Percentiles rank a stretch among this genome's conserved stretches.
phyloP scores from a whole-genome alignment of 2,329 filamentous ascomycete genomes.

The Trichoderma sp. region DNA sequence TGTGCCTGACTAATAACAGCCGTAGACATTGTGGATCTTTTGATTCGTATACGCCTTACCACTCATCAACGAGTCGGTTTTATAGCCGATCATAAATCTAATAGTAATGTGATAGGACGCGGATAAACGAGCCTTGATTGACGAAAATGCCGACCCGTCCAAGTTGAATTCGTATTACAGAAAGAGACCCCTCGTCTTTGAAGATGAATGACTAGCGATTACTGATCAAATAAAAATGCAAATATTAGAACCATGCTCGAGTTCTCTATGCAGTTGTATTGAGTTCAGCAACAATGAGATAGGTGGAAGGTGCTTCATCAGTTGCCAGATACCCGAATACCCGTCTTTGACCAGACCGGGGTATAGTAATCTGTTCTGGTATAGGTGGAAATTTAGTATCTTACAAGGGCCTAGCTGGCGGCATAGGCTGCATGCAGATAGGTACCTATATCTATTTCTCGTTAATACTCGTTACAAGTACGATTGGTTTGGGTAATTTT shows the following conservation, averaged over 20 bases:
- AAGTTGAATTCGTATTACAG: background rate
- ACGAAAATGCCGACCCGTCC: background rate
- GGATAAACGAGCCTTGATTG: background rate
- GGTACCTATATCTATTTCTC: too few species aligned
- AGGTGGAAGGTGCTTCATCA: background rate
- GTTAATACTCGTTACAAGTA: too few species aligned
- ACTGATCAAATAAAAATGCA: too few species aligned
- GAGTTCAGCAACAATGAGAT: background rate
- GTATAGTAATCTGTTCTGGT: background rate
- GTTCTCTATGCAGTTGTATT: background rate
- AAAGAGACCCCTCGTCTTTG: background rate
- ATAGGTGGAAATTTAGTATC: background rate
- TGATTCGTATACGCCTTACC: background rate
- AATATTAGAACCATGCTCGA: background rate
- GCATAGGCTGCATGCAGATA: background rate
- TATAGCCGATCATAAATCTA: accelerated
- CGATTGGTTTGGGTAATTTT: too few species aligned
- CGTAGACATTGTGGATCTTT: background rate
- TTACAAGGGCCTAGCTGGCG: background rate
- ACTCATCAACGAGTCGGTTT: background rate
- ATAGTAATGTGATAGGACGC: background rate
- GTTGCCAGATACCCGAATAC: background rate
- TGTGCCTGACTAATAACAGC: background rate
- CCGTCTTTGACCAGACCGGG: background rate
- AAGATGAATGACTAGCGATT: background rate